Evolutionary conservation across 2,329 filamentous ascomycete genomes (phyloP).

Genomic region (Colletotrichum cereale): DNA sequence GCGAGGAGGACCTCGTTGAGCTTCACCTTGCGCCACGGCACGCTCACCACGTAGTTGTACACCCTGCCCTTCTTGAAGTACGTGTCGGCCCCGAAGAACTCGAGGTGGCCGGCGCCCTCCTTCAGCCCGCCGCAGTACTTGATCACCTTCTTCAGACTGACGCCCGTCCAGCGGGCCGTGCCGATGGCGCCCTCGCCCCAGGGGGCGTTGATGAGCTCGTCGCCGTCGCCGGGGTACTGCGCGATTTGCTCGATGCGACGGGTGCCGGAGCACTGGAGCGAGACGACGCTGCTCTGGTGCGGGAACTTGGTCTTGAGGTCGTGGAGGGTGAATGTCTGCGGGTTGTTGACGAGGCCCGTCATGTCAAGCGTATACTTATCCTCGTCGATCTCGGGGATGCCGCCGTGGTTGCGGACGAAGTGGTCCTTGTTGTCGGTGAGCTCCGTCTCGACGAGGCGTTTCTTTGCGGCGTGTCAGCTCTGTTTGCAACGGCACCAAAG

Average conservation of each 20-base stretch:
- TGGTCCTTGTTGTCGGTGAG: constrained; percentile 70
- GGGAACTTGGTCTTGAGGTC: constrained; percentile 76
- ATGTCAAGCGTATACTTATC: constrained; percentile 66
- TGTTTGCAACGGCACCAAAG: no score
- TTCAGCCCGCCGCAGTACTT: constrained; percentile 75
- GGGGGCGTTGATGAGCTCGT: constrained; percentile 67
- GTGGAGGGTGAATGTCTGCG: constrained; percentile 66
- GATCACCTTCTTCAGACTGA: constrained; percentile 77
- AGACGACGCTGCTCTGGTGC: constrained; percentile 67
- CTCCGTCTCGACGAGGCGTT: constrained; percentile 66
- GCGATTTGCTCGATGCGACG: constrained; percentile 77
- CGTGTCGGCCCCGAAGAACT: constrained; percentile 77
- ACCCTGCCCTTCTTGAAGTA: constrained; percentile 77
- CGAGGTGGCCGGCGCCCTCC: constrained; percentile 69
- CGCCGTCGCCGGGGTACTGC: constrained; percentile 75
- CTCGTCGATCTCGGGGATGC: constrained; percentile 74
- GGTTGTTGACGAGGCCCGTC: constrained; percentile 71
- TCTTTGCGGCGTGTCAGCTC: constrained; percentile 57
- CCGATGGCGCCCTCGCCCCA: constrained; percentile 78
- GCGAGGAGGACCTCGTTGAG: constrained; percentile 74
- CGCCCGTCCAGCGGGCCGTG: constrained; percentile 72
- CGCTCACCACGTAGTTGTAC: constrained; percentile 76
- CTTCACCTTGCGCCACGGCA: constrained; percentile 77
- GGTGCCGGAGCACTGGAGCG: constrained; percentile 77
- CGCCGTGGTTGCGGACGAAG: constrained; percentile 80